Evolutionary conservation across 768 basidiomycete species (phyloP), one percentile per base, ranked within the genome.

Genomic region (Agaricus blazei): DNA sequence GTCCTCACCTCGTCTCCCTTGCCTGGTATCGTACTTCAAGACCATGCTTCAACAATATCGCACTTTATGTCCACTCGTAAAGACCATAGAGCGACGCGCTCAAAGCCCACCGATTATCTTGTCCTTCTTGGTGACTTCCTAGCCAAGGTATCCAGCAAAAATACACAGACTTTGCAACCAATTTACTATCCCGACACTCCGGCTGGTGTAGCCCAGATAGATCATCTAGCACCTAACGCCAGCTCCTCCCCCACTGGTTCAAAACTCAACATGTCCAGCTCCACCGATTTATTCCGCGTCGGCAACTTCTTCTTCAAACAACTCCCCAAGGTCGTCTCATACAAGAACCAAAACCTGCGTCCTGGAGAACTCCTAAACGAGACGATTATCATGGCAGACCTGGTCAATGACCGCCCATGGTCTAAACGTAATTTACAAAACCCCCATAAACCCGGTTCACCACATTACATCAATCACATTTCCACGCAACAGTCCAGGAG

Each of bases 11-110:
- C 75, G 7, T 74, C 71, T 57, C 70, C 81, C 15, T 75, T 81
- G 60, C 80, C 82, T 6, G 90, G 87, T 49, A 76, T 88, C 54
- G 57, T 85, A 59, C 73, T 83, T 37, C 72, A 80, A 28, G 62
- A 63, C 15, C 43, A 41, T 19, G 19, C 19, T 19, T 19, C 19
- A 47, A 52, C 36, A 0, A 26, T 34, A 46, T n/a, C 6, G 19
- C 23, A 15, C 27, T 37, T 27, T 2, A 5, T 9, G 0, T 46
- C 24, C 27, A 38, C 14, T n/a, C 12, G 41, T 36, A 46, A n/a
- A 14, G 5, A 8, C 1, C 26, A 36, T 23, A 8, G n/a, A 49
- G 11, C 34, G 38, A 24, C 40, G 50, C 19, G 15, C 36, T 23
- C 19, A 19, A 19, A 19, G 19, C 19, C 19, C 19, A 19, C 19